Conservation (phyloP, 164 flowering plant genomes). For the Cinnamomum chago region DNA sequence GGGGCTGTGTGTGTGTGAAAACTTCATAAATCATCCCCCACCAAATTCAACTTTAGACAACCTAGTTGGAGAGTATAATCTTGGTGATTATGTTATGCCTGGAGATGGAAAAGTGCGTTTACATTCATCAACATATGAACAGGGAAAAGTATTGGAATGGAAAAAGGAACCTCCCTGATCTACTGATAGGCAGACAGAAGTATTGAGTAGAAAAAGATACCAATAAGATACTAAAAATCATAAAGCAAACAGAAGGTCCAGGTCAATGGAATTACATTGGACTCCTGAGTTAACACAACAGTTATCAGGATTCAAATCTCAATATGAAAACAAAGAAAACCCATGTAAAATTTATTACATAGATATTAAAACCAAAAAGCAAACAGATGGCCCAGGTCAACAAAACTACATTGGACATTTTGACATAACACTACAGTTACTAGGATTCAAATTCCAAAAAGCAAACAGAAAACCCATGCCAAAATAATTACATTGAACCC, state of each 20-base stretch:
- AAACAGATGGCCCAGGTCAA: not conserved
- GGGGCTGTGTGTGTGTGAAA: too few species aligned
- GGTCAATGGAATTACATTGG: not conserved
- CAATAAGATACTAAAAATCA: not conserved
- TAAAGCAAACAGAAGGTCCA: not conserved
- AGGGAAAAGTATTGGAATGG: not conserved
- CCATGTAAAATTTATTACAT: not conserved
- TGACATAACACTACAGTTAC: not conserved
- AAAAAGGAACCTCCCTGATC: not conserved
- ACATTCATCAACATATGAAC: too few species aligned
- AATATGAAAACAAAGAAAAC: not conserved
- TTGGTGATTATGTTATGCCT: too few species aligned
- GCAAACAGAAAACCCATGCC: not conserved
- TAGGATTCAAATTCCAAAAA: slow-evolving; percentile 3
- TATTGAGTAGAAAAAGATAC: not conserved
- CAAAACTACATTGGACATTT: not conserved
- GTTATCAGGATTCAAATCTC: slow-evolving; percentile 5
- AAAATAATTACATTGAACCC: not conserved
- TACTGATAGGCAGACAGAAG: not conserved
- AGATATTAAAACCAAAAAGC: not conserved
- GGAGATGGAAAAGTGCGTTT: too few species aligned
- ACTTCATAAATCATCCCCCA: too few species aligned
- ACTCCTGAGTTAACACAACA: not conserved
- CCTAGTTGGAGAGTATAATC: too few species aligned
- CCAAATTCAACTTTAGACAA: too few species aligned